Conservation (phyloP, 2,329 filamentous ascomycete genomes). For the Fusarium lateritium region DNA sequence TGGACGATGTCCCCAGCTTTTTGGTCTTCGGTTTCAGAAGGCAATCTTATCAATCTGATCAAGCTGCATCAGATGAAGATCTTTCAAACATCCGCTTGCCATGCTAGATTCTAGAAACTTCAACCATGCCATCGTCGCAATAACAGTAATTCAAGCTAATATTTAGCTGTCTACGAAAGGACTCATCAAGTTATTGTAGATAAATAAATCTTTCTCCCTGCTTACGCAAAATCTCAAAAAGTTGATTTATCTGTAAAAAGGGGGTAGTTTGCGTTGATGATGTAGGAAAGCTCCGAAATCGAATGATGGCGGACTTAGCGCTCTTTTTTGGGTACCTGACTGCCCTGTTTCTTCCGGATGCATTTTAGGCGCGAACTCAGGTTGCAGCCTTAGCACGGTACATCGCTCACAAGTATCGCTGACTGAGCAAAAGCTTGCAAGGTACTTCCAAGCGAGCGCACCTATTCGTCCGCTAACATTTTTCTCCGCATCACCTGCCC, state of each 20-base stretch:
- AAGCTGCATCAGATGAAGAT: slow-evolving; percentile 47
- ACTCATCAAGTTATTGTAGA: background rate
- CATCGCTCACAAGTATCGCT: slow-evolving; percentile 15
- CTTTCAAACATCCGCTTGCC: slow-evolving; percentile 15
- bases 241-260: slow-evolving; percentile 19
- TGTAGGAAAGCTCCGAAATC: slow-evolving; percentile 49
- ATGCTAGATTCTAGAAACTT: slow-evolving; percentile 3
- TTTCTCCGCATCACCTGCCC: slow-evolving; percentile 50
- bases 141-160: background rate
- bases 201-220: slow-evolving; percentile 4
- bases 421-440: background rate
- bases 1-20: slow-evolving; percentile 35
- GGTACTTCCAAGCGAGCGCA: slow-evolving; percentile 29
- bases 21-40: slow-evolving; percentile 23
- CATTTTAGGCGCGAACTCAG: slow-evolving; percentile 19
- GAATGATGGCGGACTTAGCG: slow-evolving; percentile 44
- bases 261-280: slow-evolving; percentile 28
- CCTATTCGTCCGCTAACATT: slow-evolving; percentile 41
- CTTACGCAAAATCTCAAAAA: slow-evolving; percentile 3
- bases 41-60: slow-evolving; percentile 52
- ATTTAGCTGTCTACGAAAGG: background rate
- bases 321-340: slow-evolving; percentile 35
- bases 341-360: slow-evolving; percentile 46
- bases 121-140: background rate
- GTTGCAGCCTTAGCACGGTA: slow-evolving; percentile 34